Evolutionary conservation across 2,329 filamentous ascomycete species (phyloP), one percentile per base, ranked within the genome.

Genomic region (Hypocreales sp.): DNA sequence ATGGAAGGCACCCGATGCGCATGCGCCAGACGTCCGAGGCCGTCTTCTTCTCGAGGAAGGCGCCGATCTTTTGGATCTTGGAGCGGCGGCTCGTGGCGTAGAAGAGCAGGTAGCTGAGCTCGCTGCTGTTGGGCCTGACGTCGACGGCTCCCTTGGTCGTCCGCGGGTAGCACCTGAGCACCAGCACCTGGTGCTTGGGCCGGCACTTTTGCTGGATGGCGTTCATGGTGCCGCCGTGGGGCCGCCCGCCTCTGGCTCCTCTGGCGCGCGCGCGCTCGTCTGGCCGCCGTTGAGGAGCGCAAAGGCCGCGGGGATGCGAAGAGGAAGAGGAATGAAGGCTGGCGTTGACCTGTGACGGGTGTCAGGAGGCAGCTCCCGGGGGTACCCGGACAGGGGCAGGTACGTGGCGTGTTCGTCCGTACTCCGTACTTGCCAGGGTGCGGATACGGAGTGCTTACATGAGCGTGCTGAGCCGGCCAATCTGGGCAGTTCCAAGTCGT

Each of bases 81-180:
- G 81, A 87, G 38, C 83, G 76, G 34, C 87, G 81, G 41, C 86
- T 93, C 48, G 81, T 92, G 35, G 82, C 84, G 61, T 98, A 95
- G 66, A 92, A 95, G 29, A 95, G 72, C 38, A 98, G 71, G 51
- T 95, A 95, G 55, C 83, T 92, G 36, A 98, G 72, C 62, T 98
- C 90, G 57, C 83, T 92, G 39, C 83, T 83, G 56, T 95, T 95
- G 24, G 90, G 86, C 57, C 87, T 92, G 47, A 93, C 83, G 45
- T 93, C 83, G 48, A 86, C 79, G 35, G 81, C 77, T 27, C 82
- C 83, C 58, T 94, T 95, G 38, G 81, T 81, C 37, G 81, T 86
- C 41, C 79, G 79, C 22, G 90, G 90, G 53, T 94, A 98, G 63
- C 87, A 95, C 60, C 93, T 94, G 39, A 94, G 70, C 40, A 94